A percentile compares a stretch with the other conserved stretches of the same genome.
Conservation (phyloP, 495 filamentous ascomycete species). For the Aspergillus campestris region DNA sequence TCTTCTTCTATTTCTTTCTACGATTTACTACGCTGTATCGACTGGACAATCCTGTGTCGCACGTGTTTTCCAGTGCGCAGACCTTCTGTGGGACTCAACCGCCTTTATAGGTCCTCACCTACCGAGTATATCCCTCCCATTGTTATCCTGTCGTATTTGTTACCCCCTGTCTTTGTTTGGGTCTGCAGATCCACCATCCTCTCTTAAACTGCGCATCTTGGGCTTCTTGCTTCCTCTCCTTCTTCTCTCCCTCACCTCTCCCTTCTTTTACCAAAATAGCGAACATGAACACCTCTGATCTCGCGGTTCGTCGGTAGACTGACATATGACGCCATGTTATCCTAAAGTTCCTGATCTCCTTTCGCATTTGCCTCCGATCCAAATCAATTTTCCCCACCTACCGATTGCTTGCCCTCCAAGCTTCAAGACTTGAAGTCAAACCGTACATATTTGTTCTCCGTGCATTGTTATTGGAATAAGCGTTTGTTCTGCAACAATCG, state of each 20-base stretch:
- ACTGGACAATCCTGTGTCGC: too few species aligned
- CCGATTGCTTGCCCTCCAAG: background rate
- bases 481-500: background rate
- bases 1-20: too few species aligned
- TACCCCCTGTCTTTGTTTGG: background rate
- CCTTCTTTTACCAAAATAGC: background rate
- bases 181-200: background rate
- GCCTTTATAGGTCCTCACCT: too few species aligned
- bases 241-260: background rate
- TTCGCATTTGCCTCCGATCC: slow-evolving; percentile 2
- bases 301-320: slow-evolving; percentile 6
- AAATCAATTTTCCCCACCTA: background rate
- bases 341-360: slow-evolving; percentile 9
- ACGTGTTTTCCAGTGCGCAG: too few species aligned
- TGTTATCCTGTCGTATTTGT: background rate
- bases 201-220: too few species aligned
- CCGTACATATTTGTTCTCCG: background rate
- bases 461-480: background rate
- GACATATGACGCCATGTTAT: slow-evolving; percentile 14
- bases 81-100: too few species aligned
- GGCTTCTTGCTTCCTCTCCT: too few species aligned
- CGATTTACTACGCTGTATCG: too few species aligned
- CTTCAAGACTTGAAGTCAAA: too few species aligned
- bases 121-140: too few species aligned
- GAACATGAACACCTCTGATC: background rate